A percentile compares a stretch with the other conserved stretches of the same genome.
These are phyloP conservation scores for Aspergillus diversus DNA, from an alignment of 495 filamentous ascomycete species.

Conservation along the genomic window DNA sequence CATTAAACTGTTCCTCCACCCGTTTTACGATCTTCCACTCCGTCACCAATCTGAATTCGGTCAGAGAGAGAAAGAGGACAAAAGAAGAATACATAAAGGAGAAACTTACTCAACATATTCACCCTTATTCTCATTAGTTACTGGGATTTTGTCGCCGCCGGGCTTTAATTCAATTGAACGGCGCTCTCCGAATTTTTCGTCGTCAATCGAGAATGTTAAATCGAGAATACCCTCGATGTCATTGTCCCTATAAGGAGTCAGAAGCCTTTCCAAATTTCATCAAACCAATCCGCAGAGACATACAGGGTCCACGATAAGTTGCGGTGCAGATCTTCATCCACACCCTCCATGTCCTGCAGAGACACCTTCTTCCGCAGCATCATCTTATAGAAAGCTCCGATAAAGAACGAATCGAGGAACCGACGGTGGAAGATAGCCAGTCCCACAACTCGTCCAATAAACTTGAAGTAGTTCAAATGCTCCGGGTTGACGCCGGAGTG, in stretches of 20 bases:
- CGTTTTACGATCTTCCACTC: constrained; percentile 99
- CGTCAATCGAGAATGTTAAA: constrained; percentile 92
- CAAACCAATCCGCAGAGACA: constrained; percentile 27
- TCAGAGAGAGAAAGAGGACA: not conserved
- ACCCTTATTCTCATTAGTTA: constrained; percentile 96
- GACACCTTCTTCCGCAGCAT: constrained; percentile 90
- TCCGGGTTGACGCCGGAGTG: constrained; percentile 99
- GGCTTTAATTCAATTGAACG: constrained; percentile 92
- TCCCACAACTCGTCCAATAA: constrained; percentile 97
- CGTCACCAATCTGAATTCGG: constrained; percentile 71
- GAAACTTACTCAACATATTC: constrained; percentile 84
- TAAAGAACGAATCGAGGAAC: constrained; percentile 99
- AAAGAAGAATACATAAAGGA: not conserved
- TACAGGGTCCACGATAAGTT: constrained; percentile 93
- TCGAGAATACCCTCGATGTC: constrained; percentile 93
- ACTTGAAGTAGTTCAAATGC: constrained; percentile 99
- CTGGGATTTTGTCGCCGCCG: constrained; percentile 85
- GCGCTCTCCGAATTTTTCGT: constrained; percentile 95
- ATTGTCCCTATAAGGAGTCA: constrained; percentile 66
- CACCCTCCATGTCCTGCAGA: constrained; percentile 97
- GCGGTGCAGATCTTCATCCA: constrained; percentile 95
- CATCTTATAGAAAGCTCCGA: constrained; percentile 99
- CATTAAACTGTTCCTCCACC: constrained; percentile 96
- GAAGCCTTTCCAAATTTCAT: not conserved
- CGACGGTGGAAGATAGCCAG: constrained; percentile 97